Conservation (phyloP, 202 grass and related monocot genomes). For the Cymbopogon flexuosus region DNA sequence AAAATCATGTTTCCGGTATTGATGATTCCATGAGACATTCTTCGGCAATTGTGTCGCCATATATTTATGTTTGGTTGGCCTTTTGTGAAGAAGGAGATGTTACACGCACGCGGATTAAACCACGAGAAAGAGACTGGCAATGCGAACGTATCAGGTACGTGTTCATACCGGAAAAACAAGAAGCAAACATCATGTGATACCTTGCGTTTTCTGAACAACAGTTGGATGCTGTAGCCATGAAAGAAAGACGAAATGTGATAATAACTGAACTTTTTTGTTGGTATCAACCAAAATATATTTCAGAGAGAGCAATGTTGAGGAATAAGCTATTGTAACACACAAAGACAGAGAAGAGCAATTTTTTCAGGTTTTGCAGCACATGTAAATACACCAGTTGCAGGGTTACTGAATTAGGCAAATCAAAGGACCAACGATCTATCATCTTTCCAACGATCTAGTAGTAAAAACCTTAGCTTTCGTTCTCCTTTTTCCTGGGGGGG, state of each 20-base stretch:
- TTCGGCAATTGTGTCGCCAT: not conserved
- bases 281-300: not conserved
- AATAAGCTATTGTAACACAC: not conserved
- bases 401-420: not conserved
- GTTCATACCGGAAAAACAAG: not conserved
- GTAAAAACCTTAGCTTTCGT: not conserved
- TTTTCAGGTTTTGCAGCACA: not conserved
- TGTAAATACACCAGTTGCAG: not conserved
- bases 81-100: not conserved
- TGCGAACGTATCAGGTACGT: not conserved
- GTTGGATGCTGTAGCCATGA: not conserved
- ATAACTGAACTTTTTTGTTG: not conserved
- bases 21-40: not conserved
- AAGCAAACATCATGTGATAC: not conserved
- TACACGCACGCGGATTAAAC: not conserved
- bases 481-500: not conserved
- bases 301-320: not conserved
- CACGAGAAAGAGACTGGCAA: constrained; percentile 19
- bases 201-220: not conserved
- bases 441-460: too few relatives aligned
- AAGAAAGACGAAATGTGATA: not conserved
- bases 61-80: constrained; percentile 23
- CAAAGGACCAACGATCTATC: not conserved
- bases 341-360: not conserved
- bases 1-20: not conserved